A percentile compares a stretch with the other conserved stretches of the same genome.
Conservation (phyloP, 257 asterid genomes). For the Thymus quinquecostatus region DNA sequence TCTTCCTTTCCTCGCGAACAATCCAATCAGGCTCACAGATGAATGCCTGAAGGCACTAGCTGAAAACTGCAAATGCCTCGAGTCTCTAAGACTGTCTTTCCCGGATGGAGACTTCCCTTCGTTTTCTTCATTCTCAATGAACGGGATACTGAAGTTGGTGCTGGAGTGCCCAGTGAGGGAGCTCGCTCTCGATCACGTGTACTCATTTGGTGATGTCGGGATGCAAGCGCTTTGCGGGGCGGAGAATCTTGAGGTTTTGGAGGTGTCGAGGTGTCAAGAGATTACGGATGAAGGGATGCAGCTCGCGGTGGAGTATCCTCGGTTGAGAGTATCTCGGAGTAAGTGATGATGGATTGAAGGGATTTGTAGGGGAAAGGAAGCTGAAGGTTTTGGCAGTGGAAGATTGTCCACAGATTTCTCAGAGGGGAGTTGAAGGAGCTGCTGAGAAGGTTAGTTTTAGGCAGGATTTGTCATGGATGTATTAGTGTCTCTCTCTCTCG, state of each 20-base stretch:
- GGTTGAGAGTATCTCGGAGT: conserved; percentile 59
- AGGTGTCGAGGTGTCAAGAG: conserved; percentile 80
- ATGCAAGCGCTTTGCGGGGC: conserved; percentile 78
- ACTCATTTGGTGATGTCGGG: conserved; percentile 66
- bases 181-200: conserved; percentile 69
- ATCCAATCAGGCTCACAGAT: conserved; percentile 68
- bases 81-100: conserved; percentile 63
- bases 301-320: conserved; percentile 53
- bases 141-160: conserved; percentile 63
- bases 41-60: conserved; percentile 69
- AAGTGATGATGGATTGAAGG: conserved; percentile 69
- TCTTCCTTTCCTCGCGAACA: conserved; percentile 58
- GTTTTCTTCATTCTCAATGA: conserved; percentile 54
- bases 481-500: conserved; percentile 30
- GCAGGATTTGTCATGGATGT: conserved; percentile 85
- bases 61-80: conserved; percentile 54
- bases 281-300: conserved; percentile 79
- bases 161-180: conserved; percentile 67
- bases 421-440: conserved; percentile 64
- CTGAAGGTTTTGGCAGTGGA: conserved; percentile 61
- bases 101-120: conserved; percentile 69
- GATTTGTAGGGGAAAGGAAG: conserved; percentile 57
- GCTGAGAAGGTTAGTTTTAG: conserved; percentile 61
- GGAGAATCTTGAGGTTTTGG: conserved; percentile 55
- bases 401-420: conserved; percentile 84